Conservation (phyloP, 331 rosid species). For the Quercus phellos region DNA sequence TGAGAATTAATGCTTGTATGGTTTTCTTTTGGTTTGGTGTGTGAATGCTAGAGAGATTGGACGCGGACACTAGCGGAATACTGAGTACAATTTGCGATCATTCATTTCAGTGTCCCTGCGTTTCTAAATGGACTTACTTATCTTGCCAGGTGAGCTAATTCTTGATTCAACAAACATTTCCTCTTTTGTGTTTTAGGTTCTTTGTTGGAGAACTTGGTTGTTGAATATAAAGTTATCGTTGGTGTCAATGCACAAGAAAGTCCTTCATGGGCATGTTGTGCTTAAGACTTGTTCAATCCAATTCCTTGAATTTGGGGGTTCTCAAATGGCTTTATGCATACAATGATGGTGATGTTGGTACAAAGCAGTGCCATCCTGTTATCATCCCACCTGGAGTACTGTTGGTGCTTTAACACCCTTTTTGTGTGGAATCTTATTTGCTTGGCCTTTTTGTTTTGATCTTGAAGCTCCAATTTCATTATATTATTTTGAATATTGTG, state of each 20-base stretch:
- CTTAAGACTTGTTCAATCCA: neutral
- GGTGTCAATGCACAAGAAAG: neutral
- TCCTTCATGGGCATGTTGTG: neutral
- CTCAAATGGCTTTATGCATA: neutral
- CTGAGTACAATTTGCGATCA: slow-evolving; percentile 77
- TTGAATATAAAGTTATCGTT: neutral
- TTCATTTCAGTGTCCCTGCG: slow-evolving; percentile 87
- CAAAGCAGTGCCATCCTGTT: neutral
- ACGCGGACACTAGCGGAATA: slow-evolving; percentile 91
- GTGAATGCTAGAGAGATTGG: slow-evolving; percentile 75
- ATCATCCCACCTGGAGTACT: neutral
- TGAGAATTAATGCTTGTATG: slow-evolving; percentile 13
- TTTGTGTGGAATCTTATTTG: neutral
- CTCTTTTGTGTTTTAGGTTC: neutral
- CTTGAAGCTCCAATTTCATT: neutral
- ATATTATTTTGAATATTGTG: neutral
- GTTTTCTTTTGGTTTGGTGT: slow-evolving; percentile 18
- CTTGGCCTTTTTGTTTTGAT: neutral
- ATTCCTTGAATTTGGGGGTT: neutral
- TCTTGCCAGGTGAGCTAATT: slow-evolving; percentile 75
- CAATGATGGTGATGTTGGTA: slow-evolving; percentile 1
- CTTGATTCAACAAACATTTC: slow-evolving; percentile 11
- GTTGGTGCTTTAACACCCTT: neutral
- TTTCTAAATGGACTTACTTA: slow-evolving; percentile 85
- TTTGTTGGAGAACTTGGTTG: neutral